Evolutionary conservation across 2,329 filamentous ascomycete genomes (phyloP).

Genomic region (Hypomyces rosellus): DNA sequence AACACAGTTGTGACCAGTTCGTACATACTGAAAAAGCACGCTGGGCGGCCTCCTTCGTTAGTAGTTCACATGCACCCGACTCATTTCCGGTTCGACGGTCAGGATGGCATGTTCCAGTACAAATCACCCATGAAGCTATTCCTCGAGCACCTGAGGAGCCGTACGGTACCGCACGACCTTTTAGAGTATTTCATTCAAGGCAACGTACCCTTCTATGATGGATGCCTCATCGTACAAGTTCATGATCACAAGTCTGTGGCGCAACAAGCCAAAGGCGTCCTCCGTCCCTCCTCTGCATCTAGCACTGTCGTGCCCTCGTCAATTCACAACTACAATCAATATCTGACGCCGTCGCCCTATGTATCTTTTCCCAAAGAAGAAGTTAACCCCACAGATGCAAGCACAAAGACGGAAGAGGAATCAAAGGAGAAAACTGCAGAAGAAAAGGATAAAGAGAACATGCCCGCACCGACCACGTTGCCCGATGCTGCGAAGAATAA

Average conservation of each 20-base stretch:
- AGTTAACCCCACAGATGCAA: constrained; percentile 25
- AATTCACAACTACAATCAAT: constrained; percentile 86
- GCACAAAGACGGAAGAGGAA: constrained; percentile 32
- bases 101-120: constrained; percentile 88
- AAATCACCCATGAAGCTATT: constrained; percentile 82
- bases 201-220: constrained; percentile 82
- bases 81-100: constrained; percentile 88
- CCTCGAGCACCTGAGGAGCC: constrained; percentile 67
- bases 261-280: constrained; percentile 50
- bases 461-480: constrained; percentile 45
- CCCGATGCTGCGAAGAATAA: constrained; percentile 34
- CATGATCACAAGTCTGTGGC: constrained; percentile 72
- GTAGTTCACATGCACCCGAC: constrained; percentile 78
- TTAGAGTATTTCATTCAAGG: constrained; percentile 67
- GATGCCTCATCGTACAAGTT: constrained; percentile 90
- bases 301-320: constrained; percentile 67
- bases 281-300: constrained; percentile 44
- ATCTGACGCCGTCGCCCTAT: constrained; percentile 82
- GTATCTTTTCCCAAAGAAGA: constrained; percentile 65
- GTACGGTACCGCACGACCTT: constrained; percentile 85
- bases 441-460: constrained; percentile 52
- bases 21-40: constrained; percentile 80
- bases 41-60: constrained; percentile 70
- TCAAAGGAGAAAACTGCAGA: constrained; percentile 21
- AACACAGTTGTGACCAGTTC: constrained; percentile 60